A percentile compares a stretch with the other conserved stretches of the same genome.
Evolutionary conservation across 192 early-diverging fungal species (phyloP).

Genomic region (Dissophora globulifera): DNA sequence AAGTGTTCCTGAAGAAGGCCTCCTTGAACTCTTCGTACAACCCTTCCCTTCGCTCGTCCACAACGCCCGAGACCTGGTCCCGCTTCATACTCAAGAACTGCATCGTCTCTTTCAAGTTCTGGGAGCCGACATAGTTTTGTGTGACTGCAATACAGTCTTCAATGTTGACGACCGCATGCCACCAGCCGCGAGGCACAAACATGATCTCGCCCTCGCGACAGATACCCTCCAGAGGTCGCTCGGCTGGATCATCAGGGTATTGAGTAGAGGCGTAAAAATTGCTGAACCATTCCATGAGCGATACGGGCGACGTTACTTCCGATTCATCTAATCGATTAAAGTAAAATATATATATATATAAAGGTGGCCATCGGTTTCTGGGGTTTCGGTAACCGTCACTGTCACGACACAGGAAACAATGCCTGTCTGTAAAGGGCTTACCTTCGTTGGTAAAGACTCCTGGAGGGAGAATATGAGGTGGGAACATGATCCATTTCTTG

Average conservation of each 20-base stretch:
- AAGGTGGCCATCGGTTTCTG: too few relatives aligned
- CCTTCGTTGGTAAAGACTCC: slow-evolving; percentile 71
- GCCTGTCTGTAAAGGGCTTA: neutral
- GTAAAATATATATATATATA: too few relatives aligned
- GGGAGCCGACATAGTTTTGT: slow-evolving; percentile 75
- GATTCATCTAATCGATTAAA: slow-evolving; percentile 69
- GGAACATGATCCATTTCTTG: slow-evolving; percentile 80
- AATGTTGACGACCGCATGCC: slow-evolving; percentile 80
- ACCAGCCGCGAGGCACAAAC: slow-evolving; percentile 80
- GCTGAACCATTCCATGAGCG: slow-evolving; percentile 75
- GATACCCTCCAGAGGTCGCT: slow-evolving; percentile 66
- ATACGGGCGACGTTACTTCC: slow-evolving; percentile 78
- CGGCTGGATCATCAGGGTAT: slow-evolving; percentile 35
- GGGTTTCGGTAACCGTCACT: too few relatives aligned
- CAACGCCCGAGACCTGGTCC: slow-evolving; percentile 53
- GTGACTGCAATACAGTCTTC: slow-evolving; percentile 75
- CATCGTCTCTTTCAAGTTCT: slow-evolving; percentile 63
- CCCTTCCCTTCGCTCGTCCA: slow-evolving; percentile 30
- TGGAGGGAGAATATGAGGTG: slow-evolving; percentile 72
- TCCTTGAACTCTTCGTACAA: slow-evolving; percentile 62
- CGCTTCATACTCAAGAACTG: slow-evolving; percentile 48
- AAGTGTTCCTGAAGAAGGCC: slow-evolving; percentile 47
- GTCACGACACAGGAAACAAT: neutral
- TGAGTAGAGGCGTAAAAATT: slow-evolving; percentile 68
- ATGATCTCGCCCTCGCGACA: slow-evolving; percentile 75